These are phyloP conservation scores for Russula lepida DNA, from an alignment of 768 basidiomycete genomes.

Conservation along the genomic window DNA sequence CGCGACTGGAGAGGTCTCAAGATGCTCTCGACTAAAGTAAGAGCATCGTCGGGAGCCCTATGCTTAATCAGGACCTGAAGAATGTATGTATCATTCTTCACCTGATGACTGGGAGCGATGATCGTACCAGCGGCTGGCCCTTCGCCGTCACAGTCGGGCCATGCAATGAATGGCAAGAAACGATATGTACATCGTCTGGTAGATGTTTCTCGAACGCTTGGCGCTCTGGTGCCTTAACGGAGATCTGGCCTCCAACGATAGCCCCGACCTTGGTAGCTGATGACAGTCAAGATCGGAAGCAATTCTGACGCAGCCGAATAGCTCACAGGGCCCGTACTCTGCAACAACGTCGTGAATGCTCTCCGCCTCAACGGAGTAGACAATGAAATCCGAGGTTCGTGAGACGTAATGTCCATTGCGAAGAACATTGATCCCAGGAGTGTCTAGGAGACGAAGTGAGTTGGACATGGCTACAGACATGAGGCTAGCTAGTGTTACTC, in stretches of 20 bases:
- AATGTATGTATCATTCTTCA: background rate
- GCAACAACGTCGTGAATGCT: slow-evolving; percentile 75
- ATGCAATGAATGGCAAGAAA: slow-evolving; percentile 92
- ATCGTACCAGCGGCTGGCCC: slow-evolving; percentile 80
- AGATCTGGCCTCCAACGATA: slow-evolving; percentile 92
- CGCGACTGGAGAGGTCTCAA: slow-evolving; percentile 73
- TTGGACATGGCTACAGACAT: background rate
- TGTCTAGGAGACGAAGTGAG: slow-evolving; percentile 29
- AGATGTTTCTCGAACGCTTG: slow-evolving; percentile 83
- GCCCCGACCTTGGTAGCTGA: slow-evolving; percentile 88
- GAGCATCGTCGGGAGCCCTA: slow-evolving; percentile 64
- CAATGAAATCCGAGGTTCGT: slow-evolving; percentile 82
- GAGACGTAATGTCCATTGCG: slow-evolving; percentile 84
- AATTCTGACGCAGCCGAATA: background rate
- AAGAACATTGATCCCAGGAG: slow-evolving; percentile 57
- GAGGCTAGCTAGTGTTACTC: slow-evolving; percentile 34
- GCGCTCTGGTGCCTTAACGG: slow-evolving; percentile 91
- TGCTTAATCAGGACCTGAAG: slow-evolving; percentile 81
- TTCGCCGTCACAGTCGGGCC: slow-evolving; percentile 82
- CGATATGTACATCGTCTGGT: slow-evolving; percentile 77
- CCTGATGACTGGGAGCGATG: background rate
- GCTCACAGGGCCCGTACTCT: slow-evolving; percentile 86
- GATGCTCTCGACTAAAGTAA: slow-evolving; percentile 73
- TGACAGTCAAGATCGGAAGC: background rate
- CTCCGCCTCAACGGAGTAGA: slow-evolving; percentile 94